Percentiles rank a stretch among this genome's conserved stretches.
Evolutionary conservation across 805 yeast genomes (phyloP).

Genomic region (Wickerhamiella kurtzmanii): DNA sequence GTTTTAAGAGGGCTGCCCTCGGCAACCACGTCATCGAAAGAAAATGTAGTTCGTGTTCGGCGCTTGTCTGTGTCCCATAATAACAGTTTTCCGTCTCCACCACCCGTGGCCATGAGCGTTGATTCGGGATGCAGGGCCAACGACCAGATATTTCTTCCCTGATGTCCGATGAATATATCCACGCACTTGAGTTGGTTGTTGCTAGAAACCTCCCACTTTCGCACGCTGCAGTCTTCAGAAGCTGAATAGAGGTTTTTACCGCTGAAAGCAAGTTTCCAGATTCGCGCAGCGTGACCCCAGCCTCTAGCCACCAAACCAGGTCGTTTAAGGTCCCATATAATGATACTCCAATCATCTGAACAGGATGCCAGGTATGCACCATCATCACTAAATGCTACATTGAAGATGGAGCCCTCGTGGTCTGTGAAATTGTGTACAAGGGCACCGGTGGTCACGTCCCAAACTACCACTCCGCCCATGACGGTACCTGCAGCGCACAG

Average conservation of each 20-base stretch:
- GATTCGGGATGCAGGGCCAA: constrained; percentile 35
- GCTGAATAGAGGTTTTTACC: constrained; percentile 37
- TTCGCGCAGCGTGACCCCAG: constrained; percentile 95
- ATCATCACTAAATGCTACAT: constrained; percentile 46
- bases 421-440: constrained; percentile 46
- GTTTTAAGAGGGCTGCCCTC: constrained; percentile 1
- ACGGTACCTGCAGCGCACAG: constrained; percentile 84
- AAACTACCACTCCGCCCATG: constrained; percentile 69
- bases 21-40: constrained; percentile 1
- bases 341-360: constrained; percentile 87
- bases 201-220: constrained; percentile 45
- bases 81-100: constrained; percentile 80
- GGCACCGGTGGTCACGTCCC: constrained; percentile 36
- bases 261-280: constrained; percentile 66
- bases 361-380: constrained; percentile 58
- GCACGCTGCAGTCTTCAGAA: constrained; percentile 77
- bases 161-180: constrained; percentile 52
- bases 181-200: constrained; percentile 28
- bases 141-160: constrained; percentile 77
- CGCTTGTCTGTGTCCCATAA: constrained; percentile 34
- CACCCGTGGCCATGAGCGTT: constrained; percentile 62
- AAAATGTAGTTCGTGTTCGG: background rate
- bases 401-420: constrained; percentile 89
- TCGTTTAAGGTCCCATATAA: constrained; percentile 48
- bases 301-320: constrained; percentile 61